Evolutionary conservation across 2,329 filamentous ascomycete genomes (phyloP), one percentile per base, ranked within the genome.

Genomic region (Aspergillus hortae): DNA sequence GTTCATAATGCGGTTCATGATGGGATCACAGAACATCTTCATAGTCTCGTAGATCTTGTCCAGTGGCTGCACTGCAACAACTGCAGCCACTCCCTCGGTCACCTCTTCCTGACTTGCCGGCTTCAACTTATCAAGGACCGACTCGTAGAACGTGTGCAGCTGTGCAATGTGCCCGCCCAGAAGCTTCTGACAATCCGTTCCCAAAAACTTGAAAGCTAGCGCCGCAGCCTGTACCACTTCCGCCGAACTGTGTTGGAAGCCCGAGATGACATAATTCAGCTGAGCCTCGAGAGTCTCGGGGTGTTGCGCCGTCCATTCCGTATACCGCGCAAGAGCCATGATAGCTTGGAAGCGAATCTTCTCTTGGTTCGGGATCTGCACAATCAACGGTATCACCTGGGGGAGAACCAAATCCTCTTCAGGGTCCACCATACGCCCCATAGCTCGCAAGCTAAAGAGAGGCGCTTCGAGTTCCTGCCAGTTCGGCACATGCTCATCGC

Each of bases 261-360:
- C 94, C 4, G 87, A 88, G 59, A 96, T 92, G 64, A 99, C 95
- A 73, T 95, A 99, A 64, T 90, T 91, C 67, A 99, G 89, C 71
- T 99, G 94, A 7, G 89, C 82, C 70, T 96, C 89, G 7, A 99
- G 79, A 43, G 92, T 95, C 53, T 96, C 90, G 0, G 92, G 90
- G 65, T 99, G 94, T 44, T 90, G 86, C 4, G 94, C 85, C 0
- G 95, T 99, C 94, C 94, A 99, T 71, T 97, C 92, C 0, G 95
- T 99, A 68, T 99, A 99, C 56, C 94, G 84, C 35, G 91, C 94
- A 19, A 99, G 82, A 3, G 95, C 92, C 91, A 99, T 96, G 65
- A 97, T 96, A 5, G 92, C 92, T 56, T 95, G 92, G 73, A 99
- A 99, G 6, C 92, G 90, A n/a, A 99, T 82, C 76, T 97, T 99